phyloP scores from a whole-genome alignment of 139 green algal genomes.

The Auxenochlorella protothecoides region DNA sequence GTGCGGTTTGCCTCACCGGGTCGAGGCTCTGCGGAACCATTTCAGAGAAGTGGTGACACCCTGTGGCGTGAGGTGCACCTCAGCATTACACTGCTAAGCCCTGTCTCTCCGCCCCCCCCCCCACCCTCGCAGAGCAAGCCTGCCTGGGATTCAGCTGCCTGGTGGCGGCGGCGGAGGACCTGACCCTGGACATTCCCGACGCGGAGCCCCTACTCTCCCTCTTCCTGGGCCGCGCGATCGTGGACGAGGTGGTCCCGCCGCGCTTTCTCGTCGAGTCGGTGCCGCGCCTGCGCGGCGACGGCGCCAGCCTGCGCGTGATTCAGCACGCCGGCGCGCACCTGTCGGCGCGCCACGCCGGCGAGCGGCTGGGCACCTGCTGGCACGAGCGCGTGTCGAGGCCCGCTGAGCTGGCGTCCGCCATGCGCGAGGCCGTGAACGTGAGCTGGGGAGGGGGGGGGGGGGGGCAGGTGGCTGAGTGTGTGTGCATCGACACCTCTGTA shows the following conservation, averaged over 20 bases:
- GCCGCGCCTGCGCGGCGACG: constrained; percentile 37
- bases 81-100: too few relatives aligned
- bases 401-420: constrained; percentile 28
- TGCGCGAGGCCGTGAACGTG: not conserved
- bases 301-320: constrained; percentile 53
- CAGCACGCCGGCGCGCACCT: constrained; percentile 37
- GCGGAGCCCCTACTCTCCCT: constrained; percentile 58
- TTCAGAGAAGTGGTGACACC: too few relatives aligned
- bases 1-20: not conserved
- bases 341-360: constrained; percentile 56
- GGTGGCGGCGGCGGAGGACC: constrained; percentile 61
- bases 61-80: too few relatives aligned
- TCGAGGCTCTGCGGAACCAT: too few relatives aligned
- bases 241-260: constrained; percentile 89
- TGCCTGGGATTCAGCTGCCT: constrained; percentile 55
- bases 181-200: constrained; percentile 80
- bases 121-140: not conserved
- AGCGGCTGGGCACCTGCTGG: constrained; percentile 73
- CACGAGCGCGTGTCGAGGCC: constrained; percentile 38
- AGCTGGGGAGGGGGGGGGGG: not conserved
- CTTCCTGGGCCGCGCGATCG: constrained; percentile 55
- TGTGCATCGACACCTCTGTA: not conserved
- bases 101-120: not conserved
- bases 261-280: constrained; percentile 67
- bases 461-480: not conserved